Conservation (phyloP, 2,329 filamentous ascomycete species). For the Dothidotthia symphoricarpi region DNA sequence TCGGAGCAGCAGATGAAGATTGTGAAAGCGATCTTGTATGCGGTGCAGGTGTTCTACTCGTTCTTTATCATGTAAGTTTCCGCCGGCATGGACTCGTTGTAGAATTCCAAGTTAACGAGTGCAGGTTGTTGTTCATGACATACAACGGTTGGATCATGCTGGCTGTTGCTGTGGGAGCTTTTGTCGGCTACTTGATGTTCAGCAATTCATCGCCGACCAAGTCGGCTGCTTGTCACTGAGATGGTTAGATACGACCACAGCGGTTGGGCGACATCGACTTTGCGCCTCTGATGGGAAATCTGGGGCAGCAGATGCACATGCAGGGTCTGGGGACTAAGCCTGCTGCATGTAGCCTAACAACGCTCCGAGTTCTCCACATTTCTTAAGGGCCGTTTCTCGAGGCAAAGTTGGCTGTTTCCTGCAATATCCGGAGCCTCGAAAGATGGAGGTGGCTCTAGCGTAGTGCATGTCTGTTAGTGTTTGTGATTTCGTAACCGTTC, state of each 20-base stretch:
- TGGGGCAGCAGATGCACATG: background rate
- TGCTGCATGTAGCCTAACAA: background rate
- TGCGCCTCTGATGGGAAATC: no score
- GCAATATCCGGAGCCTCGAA: background rate
- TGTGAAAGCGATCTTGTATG: slow-evolving; percentile 81
- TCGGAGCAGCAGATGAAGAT: slow-evolving; percentile 69
- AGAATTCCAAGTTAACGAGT: slow-evolving; percentile 20
- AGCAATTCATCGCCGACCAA: slow-evolving; percentile 69
- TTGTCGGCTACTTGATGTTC: slow-evolving; percentile 83
- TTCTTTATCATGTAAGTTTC: slow-evolving; percentile 98
- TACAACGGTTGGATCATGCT: slow-evolving; percentile 99
- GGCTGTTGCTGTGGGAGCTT: slow-evolving; percentile 82
- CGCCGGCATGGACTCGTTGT: background rate
- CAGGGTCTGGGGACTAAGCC: background rate
- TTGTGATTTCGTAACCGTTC: no score
- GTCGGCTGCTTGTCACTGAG: slow-evolving; percentile 84
- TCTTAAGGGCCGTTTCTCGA: no score
- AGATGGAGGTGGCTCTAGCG: background rate
- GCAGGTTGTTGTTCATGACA: slow-evolving; percentile 99
- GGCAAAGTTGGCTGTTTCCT: background rate
- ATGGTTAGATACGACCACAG: no score
- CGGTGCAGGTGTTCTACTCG: slow-evolving; percentile 93
- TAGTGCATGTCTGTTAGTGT: background rate
- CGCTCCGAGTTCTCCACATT: no score
- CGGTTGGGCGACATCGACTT: background rate